These are phyloP conservation scores for Hypoxylon sp. DNA, from an alignment of 2,329 filamentous ascomycete genomes.

Conservation along the genomic window DNA sequence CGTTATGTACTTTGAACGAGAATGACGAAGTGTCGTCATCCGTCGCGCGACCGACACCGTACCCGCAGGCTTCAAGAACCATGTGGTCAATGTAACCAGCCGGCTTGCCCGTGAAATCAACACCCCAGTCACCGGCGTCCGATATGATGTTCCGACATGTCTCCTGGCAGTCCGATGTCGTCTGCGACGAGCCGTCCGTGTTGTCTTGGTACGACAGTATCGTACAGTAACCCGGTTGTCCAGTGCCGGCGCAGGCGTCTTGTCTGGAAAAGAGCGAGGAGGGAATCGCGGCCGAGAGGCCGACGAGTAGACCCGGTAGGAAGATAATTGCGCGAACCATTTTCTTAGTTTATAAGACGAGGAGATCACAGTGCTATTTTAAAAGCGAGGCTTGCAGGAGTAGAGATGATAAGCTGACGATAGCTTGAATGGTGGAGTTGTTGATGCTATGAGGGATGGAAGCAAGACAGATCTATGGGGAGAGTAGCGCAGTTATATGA, in stretches of 20 bases:
- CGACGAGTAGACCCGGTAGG: conserved; percentile 15
- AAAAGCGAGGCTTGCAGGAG: neutral
- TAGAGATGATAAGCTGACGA: neutral
- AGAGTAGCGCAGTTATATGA: conserved; percentile 24
- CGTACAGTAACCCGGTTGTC: conserved; percentile 43
- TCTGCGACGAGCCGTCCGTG: conserved; percentile 21
- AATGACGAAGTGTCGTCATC: conserved; percentile 32
- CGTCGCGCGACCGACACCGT: conserved; percentile 40
- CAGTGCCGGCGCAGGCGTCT: conserved; percentile 43
- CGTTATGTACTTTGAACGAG: conserved; percentile 42
- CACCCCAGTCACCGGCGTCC: conserved; percentile 47
- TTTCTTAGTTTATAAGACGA: neutral
- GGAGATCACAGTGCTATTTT: neutral
- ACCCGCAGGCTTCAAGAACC: conserved; percentile 39
- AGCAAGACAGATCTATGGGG: neutral
- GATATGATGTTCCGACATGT: conserved; percentile 42
- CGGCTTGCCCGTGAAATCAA: conserved; percentile 44
- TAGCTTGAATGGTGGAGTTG: neutral
- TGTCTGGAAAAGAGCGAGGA: conserved; percentile 5
- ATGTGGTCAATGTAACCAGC: conserved; percentile 41
- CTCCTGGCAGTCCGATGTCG: conserved; percentile 38
- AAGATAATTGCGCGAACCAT: conserved; percentile 18
- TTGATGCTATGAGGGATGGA: neutral
- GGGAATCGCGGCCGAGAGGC: conserved; percentile 12
- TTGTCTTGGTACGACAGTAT: conserved; percentile 44